phyloP scores from a whole-genome alignment of 805 yeast genomes.

The Candida schatavii region DNA sequence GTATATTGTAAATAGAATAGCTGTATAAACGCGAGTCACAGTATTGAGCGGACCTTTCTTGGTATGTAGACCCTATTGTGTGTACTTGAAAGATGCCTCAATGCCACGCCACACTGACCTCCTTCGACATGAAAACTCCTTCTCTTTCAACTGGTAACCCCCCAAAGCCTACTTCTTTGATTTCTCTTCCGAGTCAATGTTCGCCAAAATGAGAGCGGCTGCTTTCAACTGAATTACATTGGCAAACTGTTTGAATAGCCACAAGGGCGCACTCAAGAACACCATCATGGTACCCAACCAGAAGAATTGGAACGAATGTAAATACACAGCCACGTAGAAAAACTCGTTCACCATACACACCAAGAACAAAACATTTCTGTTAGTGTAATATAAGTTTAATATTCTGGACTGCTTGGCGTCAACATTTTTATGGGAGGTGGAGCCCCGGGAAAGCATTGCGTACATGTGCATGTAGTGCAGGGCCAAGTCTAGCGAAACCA shows the following conservation, averaged over 20 bases:
- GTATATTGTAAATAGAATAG: too few relatives aligned
- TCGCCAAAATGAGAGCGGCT: constrained; percentile 82
- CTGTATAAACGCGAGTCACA: too few relatives aligned
- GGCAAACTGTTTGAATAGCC: constrained; percentile 86
- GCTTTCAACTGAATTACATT: constrained; percentile 84
- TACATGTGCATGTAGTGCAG: constrained; percentile 99
- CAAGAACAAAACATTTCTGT: constrained; percentile 75
- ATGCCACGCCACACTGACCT: too few relatives aligned
- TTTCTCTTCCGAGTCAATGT: constrained; percentile 62
- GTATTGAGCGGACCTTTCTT: too few relatives aligned
- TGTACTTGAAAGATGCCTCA: too few relatives aligned
- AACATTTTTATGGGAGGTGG: constrained; percentile 79
- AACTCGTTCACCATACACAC: constrained; percentile 93
- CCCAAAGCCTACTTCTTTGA: constrained; percentile 8
- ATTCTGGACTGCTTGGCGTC: constrained; percentile 67
- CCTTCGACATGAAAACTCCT: not conserved
- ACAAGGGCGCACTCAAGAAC: constrained; percentile 72
- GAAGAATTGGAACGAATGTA: constrained; percentile 61
- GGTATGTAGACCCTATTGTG: too few relatives aligned
- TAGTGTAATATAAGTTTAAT: constrained; percentile 81
- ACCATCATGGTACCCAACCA: constrained; percentile 62
- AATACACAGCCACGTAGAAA: constrained; percentile 85
- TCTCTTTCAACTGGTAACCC: not conserved
- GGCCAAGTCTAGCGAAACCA: constrained; percentile 82
- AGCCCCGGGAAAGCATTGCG: constrained; percentile 81